Percentiles rank a stretch among this genome's conserved stretches.
These are phyloP conservation scores for Colletotrichum lupini DNA, from an alignment of 2,329 filamentous ascomycete genomes.

Conservation along the genomic window DNA sequence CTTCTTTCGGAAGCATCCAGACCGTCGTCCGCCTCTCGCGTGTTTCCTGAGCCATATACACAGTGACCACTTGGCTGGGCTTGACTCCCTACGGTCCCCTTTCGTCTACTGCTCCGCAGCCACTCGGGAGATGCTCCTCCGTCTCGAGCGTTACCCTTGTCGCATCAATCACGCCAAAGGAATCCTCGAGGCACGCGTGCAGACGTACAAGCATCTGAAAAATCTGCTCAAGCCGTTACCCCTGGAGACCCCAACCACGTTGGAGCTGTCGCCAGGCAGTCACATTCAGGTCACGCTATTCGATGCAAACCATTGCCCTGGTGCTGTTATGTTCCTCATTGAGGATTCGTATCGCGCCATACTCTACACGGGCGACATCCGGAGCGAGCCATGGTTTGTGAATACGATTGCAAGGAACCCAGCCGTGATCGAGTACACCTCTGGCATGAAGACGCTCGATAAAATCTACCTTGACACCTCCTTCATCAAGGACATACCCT, in stretches of 20 bases:
- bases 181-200: conserved; percentile 78
- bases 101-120: conserved; percentile 93
- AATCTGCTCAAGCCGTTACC: conserved; percentile 84
- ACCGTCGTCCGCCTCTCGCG: conserved; percentile 73
- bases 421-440: conserved; percentile 77
- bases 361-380: conserved; percentile 89
- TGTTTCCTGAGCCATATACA: conserved; percentile 95
- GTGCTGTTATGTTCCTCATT: conserved; percentile 92
- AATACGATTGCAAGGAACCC: conserved; percentile 78
- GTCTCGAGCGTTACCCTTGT: conserved; percentile 81
- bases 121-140: conserved; percentile 82
- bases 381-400: conserved; percentile 89
- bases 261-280: conserved; percentile 78
- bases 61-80: conserved; percentile 85
- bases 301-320: conserved; percentile 92
- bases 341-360: conserved; percentile 78
- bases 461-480: conserved; percentile 93
- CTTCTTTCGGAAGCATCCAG: conserved; percentile 74
- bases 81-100: conserved; percentile 80
- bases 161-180: conserved; percentile 85
- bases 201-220: conserved; percentile 81
- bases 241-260: conserved; percentile 79
- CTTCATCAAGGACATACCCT: conserved; percentile 62
- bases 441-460: conserved; percentile 75
- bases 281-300: conserved; percentile 85